Base-by-base conservation (phyloP, 2,329 filamentous ascomycete species). In the Aspergillus flavus region DNA sequence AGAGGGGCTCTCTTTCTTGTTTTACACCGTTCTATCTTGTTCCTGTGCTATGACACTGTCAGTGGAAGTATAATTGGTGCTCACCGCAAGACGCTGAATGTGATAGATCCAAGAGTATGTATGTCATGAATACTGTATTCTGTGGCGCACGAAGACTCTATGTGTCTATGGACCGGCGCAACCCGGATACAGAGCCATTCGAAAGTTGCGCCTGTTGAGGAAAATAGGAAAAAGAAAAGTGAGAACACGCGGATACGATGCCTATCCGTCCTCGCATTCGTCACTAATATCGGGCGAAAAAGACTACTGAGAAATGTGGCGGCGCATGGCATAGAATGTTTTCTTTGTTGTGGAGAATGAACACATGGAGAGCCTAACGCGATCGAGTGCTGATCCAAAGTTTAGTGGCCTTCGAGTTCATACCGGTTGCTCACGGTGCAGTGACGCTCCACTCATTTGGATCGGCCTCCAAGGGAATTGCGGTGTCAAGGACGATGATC, bases 401-500 rank as follows among this genome's bases (percentile, higher is more conserved):
- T 39, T 36, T 55, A 55, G 21, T 28, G 52, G 30, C 52, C 52
- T 26, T 55, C 52, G n/a, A 54, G 52, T 36, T 32, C 52, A 55
- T 55, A 26, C 21, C 23, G 21, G 32, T 36, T 55, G n/a, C 52
- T 55, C 32, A 26, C 52, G 36, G 26, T 39, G 32, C 52, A 55
- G 26, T 26, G 32, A 55, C 21, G 12, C 52, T 55, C 52, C 52
- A 55, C 32, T 21, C 14, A 36, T 55, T 54, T 55, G 16, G 52
- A 55, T 55, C 32, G 32, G 32, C 52, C 32, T 16, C 52, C 52
- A 55, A 36, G 52, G 50, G 52, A 54, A 36, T 54, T 54, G 52
- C 52, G 52, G 52, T 54, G 52, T 54, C 52, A 54, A 54, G 30
- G 32, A 54, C 30, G 52, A 54, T 54, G 52, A 54, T 54, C 52